Evolutionary conservation across 768 basidiomycete species (phyloP), one percentile per base, ranked within the genome.

Genomic region (Calocera viscosa): DNA sequence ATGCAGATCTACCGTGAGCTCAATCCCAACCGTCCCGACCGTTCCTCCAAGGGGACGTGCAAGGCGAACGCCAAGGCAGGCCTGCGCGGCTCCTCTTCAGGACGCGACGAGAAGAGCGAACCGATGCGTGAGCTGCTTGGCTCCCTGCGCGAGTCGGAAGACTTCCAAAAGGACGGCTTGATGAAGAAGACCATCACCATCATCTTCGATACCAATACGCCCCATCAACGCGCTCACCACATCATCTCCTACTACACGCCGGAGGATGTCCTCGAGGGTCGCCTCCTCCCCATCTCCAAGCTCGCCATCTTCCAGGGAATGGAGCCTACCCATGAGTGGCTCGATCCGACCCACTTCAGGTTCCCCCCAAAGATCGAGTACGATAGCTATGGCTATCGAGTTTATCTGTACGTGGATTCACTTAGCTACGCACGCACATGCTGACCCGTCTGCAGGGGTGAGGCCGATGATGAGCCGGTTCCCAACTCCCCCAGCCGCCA

Each of bases 111-210:
- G 16, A 24, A 11, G 8, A 17, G 8, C 63, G 63, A 3, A 3
- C 66, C 67, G 33, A 77, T 78, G 69, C 72, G 78, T 11, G 74
- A 76, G n/a, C 72, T 79, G 24, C 76, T 79, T 75, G 90, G 72
- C 79, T 84, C 67, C 80, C 79, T 77, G 82, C 85, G 74, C 77
- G 86, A 83, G 8, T 77, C 78, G 26, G 84, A 85, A 70, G 81
- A 82, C 1, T 88, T 88, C 78, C 87, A 86, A 70, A 76, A 79
- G 2, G 82, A 85, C 39, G 91, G 91, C 0, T 78, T 94, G 68
- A 85, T 92, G 67, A 93, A 94, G 76, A 92, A 92, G 89, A 91
- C 90, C n/a, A 90, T 91, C 72, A 91, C 90, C 10, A 86, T 91
- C 63, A 84, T 83, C 40, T 84, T 89, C 66, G 87, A 89, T 69